Conservation (phyloP, 371 early-diverging fungal genomes). For the Haplosporangium sp. region DNA sequence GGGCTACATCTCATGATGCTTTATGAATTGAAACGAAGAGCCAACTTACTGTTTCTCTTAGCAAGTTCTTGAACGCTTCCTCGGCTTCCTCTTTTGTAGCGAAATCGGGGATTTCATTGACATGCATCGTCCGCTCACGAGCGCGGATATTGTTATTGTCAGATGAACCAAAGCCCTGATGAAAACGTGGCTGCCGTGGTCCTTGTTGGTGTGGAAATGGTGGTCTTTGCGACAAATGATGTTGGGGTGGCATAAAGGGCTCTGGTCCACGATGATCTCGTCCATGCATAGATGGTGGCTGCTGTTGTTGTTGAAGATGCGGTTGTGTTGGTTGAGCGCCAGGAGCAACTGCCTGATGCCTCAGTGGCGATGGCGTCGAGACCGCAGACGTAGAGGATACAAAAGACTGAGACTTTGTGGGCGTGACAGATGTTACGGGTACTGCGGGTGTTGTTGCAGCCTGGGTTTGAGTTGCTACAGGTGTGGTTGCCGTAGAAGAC, state of each 20-base stretch:
- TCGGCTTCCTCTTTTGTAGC: slow-evolving; percentile 87
- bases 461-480: background rate
- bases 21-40: too few species aligned
- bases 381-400: slow-evolving; percentile 21
- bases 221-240: slow-evolving; percentile 11
- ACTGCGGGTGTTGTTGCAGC: background rate
- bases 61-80: slow-evolving; percentile 78
- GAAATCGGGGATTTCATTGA: slow-evolving; percentile 64
- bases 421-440: slow-evolving; percentile 16
- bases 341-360: slow-evolving; percentile 28
- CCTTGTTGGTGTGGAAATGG: slow-evolving; percentile 29
- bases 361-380: slow-evolving; percentile 39
- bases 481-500: background rate
- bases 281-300: background rate
- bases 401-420: background rate
- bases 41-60: slow-evolving; percentile 72
- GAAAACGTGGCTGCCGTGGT: slow-evolving; percentile 33
- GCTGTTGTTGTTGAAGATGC: slow-evolving; percentile 15
- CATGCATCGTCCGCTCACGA: slow-evolving; percentile 19
- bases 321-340: slow-evolving; percentile 13
- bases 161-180: slow-evolving; percentile 25
- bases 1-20: too few species aligned
- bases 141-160: slow-evolving; percentile 6
- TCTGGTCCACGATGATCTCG: slow-evolving; percentile 3
- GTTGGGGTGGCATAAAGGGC: slow-evolving; percentile 11